Evolutionary conservation across 176 grass and related monocot genomes (phyloP).

Genomic region (Carex kokanica): DNA sequence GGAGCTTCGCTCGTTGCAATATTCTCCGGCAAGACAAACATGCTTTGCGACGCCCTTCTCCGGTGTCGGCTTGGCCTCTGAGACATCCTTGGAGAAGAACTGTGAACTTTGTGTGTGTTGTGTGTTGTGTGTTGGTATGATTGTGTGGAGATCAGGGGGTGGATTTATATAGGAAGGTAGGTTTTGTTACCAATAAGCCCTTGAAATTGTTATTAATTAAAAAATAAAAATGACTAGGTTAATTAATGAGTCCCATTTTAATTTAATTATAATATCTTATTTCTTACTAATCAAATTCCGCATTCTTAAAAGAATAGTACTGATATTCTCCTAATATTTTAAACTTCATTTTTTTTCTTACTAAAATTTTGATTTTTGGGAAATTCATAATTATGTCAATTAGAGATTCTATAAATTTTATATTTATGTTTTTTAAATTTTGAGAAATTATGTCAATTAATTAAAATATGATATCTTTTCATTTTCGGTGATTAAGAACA

Average conservation of each 20-base stretch:
- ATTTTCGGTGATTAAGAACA: not conserved
- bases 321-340: too few relatives aligned
- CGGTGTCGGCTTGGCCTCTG: conserved; percentile 55
- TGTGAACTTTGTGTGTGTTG: not conserved
- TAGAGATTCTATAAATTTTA: not conserved
- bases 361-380: not conserved
- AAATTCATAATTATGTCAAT: too few relatives aligned
- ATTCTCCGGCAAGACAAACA: conserved; percentile 62
- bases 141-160: not conserved
- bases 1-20: conserved; percentile 40
- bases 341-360: not conserved
- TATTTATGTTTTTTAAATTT: not conserved
- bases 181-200: not conserved
- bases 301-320: too few relatives aligned
- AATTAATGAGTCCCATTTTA: not conserved
- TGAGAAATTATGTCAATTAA: too few relatives aligned
- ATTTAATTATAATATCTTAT: not conserved
- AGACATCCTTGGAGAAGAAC: conserved; percentile 24
- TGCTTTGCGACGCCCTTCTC: conserved; percentile 69
- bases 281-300: not conserved
- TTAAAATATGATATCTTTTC: not conserved
- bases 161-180: conserved; percentile 6
- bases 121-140: not conserved
- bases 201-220: not conserved
- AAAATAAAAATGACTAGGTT: not conserved